Evolutionary conservation across 495 filamentous ascomycete species (phyloP).

Genomic region (Aspergillus affinis): DNA sequence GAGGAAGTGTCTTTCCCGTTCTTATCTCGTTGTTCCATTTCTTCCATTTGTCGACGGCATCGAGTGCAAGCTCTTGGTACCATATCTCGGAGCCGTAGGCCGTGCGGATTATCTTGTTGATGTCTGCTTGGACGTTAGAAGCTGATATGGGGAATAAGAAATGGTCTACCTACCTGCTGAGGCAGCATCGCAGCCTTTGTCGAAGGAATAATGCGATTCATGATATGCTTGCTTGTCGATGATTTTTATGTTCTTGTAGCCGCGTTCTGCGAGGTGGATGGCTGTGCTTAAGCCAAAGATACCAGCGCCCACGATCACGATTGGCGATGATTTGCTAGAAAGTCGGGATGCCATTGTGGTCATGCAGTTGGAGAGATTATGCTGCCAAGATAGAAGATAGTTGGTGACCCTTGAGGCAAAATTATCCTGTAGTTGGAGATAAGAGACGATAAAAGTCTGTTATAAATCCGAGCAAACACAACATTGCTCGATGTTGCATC

Average conservation of each 20-base stretch:
- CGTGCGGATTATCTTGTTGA: slow-evolving; percentile 47
- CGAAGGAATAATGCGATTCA: slow-evolving; percentile 29
- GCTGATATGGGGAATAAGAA: background rate
- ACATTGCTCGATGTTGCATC: too few relatives aligned
- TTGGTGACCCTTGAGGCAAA: too few relatives aligned
- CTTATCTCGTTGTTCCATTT: slow-evolving; percentile 41
- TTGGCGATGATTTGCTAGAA: slow-evolving; percentile 16
- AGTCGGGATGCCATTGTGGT: too few relatives aligned
- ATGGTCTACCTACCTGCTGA: slow-evolving; percentile 26
- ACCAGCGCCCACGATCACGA: slow-evolving; percentile 46
- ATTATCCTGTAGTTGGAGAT: too few relatives aligned
- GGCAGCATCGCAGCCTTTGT: slow-evolving; percentile 32
- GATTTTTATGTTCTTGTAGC: slow-evolving; percentile 42
- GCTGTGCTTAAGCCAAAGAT: slow-evolving; percentile 44
- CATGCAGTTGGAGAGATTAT: too few relatives aligned
- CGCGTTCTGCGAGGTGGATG: slow-evolving; percentile 38
- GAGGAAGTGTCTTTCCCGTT: slow-evolving; percentile 24
- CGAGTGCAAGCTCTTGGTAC: slow-evolving; percentile 45
- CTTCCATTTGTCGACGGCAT: slow-evolving; percentile 37
- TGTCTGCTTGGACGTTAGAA: slow-evolving; percentile 21
- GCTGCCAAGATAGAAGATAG: too few relatives aligned
- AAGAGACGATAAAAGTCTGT: too few relatives aligned
- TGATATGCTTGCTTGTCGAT: slow-evolving; percentile 44
- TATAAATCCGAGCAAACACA: too few relatives aligned
- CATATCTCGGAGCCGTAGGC: slow-evolving; percentile 39